Evolutionary conservation across 148 eudicot species (phyloP).

Genomic region (Cornus florida): DNA sequence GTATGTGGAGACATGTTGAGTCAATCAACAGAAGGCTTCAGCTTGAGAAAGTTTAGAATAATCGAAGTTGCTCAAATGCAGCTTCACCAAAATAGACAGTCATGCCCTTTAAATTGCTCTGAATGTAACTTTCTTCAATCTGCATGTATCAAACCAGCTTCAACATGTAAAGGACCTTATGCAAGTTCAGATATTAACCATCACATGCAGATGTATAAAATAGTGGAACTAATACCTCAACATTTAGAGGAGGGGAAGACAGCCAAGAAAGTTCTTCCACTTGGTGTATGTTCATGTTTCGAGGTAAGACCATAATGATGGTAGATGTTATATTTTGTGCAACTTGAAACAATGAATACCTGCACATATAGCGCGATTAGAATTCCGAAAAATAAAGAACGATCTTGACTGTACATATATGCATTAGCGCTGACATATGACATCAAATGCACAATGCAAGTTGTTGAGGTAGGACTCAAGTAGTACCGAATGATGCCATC

Average conservation of each 20-base stretch:
- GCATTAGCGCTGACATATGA: too few relatives aligned
- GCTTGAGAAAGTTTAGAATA: not conserved
- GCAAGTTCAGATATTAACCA: not conserved
- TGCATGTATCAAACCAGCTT: constrained; percentile 16
- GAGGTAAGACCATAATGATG: constrained; percentile 53
- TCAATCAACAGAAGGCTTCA: not conserved
- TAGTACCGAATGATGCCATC: too few relatives aligned
- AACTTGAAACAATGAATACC: constrained; percentile 43
- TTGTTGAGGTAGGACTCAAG: too few relatives aligned
- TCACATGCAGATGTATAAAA: not conserved
- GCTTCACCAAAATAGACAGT: constrained; percentile 37
- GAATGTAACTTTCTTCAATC: constrained; percentile 38
- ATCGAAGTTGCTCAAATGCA: not conserved
- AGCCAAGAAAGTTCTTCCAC: constrained; percentile 54
- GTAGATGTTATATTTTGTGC: constrained; percentile 51
- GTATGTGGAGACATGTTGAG: not conserved
- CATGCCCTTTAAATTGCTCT: constrained; percentile 31
- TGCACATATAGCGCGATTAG: constrained; percentile 19
- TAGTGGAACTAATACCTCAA: constrained; percentile 26
- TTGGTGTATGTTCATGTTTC: constrained; percentile 42
- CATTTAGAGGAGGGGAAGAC: constrained; percentile 51
- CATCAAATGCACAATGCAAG: too few relatives aligned
- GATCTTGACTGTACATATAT: not conserved
- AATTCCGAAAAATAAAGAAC: not conserved
- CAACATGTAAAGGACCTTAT: not conserved